These are phyloP conservation scores for Polyporus arcularius DNA, from an alignment of 768 basidiomycete species.

Conservation along the genomic window DNA sequence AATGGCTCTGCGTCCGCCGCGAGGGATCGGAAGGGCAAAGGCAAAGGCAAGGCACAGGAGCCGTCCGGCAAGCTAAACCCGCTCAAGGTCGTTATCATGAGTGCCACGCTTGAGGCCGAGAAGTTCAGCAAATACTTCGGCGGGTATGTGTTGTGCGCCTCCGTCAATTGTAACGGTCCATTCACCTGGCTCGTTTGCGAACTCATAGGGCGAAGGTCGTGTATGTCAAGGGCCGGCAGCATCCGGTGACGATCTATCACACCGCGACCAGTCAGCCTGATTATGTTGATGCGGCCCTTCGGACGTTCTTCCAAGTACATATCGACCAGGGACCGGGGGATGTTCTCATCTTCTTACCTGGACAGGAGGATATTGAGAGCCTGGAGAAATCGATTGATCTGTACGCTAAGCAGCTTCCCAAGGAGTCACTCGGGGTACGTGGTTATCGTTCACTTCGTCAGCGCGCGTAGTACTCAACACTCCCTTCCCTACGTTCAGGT, in stretches of 20 bases:
- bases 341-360: conserved; percentile 92
- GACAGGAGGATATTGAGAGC: conserved; percentile 96
- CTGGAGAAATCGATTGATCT: conserved; percentile 73
- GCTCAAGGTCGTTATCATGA: conserved; percentile 95
- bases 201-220: conserved; percentile 75
- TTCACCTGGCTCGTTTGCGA: background rate
- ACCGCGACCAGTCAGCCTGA: conserved; percentile 73
- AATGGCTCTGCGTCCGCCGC: conserved; percentile 53
- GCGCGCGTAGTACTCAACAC: background rate
- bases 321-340: conserved; percentile 78
- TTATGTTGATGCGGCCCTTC: conserved; percentile 86
- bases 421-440: conserved; percentile 51
- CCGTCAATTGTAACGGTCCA: no score
- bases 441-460: background rate
- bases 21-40: conserved; percentile 34
- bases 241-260: conserved; percentile 86
- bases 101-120: conserved; percentile 94
- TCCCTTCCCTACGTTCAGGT: conserved; percentile 48
- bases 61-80: conserved; percentile 48
- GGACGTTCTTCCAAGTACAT: conserved; percentile 95
- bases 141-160: conserved; percentile 51
- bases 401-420: conserved; percentile 69
- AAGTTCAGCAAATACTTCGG: conserved; percentile 89
- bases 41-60: conserved; percentile 34
- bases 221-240: conserved; percentile 92